phyloP scores from a whole-genome alignment of 225 moss, liverwort and hornwort species.

The Pleurozium schreberi region DNA sequence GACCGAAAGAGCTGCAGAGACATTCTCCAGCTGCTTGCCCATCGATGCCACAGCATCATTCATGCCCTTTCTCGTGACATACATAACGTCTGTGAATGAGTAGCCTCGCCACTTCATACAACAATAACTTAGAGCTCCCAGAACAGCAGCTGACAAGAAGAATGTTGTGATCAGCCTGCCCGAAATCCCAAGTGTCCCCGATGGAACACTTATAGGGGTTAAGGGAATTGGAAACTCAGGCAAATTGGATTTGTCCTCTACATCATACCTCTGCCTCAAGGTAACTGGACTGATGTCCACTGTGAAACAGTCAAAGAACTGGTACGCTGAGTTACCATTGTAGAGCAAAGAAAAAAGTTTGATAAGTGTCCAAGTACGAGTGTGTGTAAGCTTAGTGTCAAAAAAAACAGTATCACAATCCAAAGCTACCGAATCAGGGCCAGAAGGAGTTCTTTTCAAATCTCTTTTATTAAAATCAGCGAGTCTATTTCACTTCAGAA shows the following conservation, averaged over 20 bases:
- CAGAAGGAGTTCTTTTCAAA: background rate
- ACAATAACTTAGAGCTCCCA: constrained; percentile 48
- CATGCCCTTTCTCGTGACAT: constrained; percentile 62
- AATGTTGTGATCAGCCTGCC: constrained; percentile 28
- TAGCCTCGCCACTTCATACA: constrained; percentile 70
- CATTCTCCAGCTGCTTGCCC: constrained; percentile 61
- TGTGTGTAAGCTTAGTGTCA: no score
- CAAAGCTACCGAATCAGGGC: background rate
- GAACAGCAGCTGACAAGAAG: constrained; percentile 42
- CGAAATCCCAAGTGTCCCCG: no score
- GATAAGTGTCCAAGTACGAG: background rate
- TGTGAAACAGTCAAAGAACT: background rate
- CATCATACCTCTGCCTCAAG: background rate
- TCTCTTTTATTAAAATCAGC: background rate
- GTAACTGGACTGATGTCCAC: background rate
- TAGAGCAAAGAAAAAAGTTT: background rate
- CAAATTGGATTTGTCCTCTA: background rate
- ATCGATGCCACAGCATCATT: constrained; percentile 46
- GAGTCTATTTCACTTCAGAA: background rate
- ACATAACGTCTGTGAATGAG: constrained; percentile 59
- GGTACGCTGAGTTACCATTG: background rate
- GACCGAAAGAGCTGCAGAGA: constrained; percentile 58
- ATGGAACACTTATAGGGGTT: no score
- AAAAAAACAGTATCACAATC: background rate
- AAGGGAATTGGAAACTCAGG: background rate